Evolutionary conservation across 257 asterid species (phyloP).

Genomic region (Solanum chilense): DNA sequence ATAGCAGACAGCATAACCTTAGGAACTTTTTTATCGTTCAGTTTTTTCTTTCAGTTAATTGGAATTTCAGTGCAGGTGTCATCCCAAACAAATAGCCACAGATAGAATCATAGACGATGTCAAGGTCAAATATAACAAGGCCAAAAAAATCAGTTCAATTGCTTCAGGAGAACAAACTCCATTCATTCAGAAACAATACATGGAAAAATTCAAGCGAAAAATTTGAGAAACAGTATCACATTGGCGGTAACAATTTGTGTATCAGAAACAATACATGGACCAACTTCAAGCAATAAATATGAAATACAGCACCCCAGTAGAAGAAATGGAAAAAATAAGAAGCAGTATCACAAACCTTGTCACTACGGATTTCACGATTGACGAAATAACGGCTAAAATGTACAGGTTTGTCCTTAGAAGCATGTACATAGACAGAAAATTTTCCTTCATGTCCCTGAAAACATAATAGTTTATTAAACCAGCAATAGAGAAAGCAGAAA

Average conservation of each 20-base stretch:
- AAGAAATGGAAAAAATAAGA: not conserved
- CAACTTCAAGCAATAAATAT: not conserved
- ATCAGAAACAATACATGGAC: not conserved
- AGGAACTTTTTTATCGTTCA: not conserved
- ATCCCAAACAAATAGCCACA: not conserved
- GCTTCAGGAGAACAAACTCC: not conserved
- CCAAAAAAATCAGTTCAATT: not conserved
- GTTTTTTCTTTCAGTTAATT: not conserved
- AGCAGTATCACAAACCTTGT: slow-evolving; percentile 47
- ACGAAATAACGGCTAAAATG: slow-evolving; percentile 96
- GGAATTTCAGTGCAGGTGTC: not conserved
- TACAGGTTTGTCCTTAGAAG: slow-evolving; percentile 82
- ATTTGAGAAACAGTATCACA: not conserved
- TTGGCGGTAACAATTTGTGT: not conserved
- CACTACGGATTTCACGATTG: slow-evolving; percentile 88
- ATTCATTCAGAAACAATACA: not conserved
- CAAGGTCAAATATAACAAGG: not conserved
- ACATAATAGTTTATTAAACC: not conserved
- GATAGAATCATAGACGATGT: not conserved
- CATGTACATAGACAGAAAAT: slow-evolving; percentile 95
- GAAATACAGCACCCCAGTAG: not conserved
- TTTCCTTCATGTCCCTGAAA: slow-evolving; percentile 93
- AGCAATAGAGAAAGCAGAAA: not conserved
- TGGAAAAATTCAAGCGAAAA: not conserved
- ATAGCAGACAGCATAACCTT: not conserved